A percentile compares a stretch with the other conserved stretches of the same genome.
These are phyloP conservation scores for Phyllosticta paracitricarpa DNA, from an alignment of 2,329 filamentous ascomycete genomes.

Conservation along the genomic window DNA sequence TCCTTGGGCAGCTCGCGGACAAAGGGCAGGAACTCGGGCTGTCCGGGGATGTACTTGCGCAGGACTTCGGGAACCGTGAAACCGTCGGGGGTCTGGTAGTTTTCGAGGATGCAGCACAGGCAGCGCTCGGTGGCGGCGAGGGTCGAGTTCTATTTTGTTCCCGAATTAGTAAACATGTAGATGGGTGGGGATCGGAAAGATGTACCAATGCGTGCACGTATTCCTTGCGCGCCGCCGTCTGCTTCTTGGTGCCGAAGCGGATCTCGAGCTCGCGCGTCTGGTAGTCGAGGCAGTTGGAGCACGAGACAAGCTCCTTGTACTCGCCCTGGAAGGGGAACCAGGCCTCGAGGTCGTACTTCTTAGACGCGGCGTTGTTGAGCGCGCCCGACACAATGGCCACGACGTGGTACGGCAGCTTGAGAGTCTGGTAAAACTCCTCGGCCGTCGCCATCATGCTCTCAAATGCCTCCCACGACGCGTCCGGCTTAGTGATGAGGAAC, in stretches of 20 bases:
- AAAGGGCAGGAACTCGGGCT: conserved; percentile 82
- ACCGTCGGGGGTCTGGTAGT: conserved; percentile 84
- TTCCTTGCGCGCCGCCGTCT: conserved; percentile 64
- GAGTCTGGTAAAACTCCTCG: conserved; percentile 89
- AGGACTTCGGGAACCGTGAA: conserved; percentile 27
- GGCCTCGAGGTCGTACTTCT: conserved; percentile 93
- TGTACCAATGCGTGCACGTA: conserved; percentile 72
- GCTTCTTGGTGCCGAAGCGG: conserved; percentile 75
- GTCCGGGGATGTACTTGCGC: conserved; percentile 66
- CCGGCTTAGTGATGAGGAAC: conserved; percentile 66
- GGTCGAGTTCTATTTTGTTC: conserved; percentile 52
- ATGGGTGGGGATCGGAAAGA: neutral
- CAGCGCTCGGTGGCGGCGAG: conserved; percentile 84
- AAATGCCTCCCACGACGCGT: conserved; percentile 87
- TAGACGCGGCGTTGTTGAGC: conserved; percentile 53
- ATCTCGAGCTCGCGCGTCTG: conserved; percentile 92
- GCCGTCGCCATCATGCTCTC: conserved; percentile 85
- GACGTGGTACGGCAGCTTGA: conserved; percentile 82
- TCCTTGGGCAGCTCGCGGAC: conserved; percentile 52
- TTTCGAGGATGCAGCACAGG: conserved; percentile 90
- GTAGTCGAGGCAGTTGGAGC: conserved; percentile 97
- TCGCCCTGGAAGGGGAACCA: conserved; percentile 95
- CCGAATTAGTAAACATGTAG: neutral
- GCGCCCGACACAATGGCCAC: conserved; percentile 95
- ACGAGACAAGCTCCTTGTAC: conserved; percentile 96